A percentile compares a stretch with the other conserved stretches of the same genome.
Conservation (phyloP, 2,329 filamentous ascomycete genomes). For the Sphaerulina vaccinii region DNA sequence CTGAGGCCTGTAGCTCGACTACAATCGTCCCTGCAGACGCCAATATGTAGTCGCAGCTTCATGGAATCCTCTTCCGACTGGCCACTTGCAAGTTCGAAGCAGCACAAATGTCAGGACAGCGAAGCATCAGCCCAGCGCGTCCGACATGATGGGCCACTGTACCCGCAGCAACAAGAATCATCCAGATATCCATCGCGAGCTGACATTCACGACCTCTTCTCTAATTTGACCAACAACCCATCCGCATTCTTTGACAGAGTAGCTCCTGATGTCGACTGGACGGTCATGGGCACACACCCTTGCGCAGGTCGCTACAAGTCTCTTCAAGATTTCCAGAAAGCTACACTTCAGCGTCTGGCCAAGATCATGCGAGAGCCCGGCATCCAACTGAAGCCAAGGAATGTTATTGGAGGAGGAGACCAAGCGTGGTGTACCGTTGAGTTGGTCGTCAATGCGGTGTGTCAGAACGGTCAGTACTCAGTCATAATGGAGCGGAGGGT, state of each 20-base stretch:
- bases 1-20: not conserved
- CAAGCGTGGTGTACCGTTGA: slow-evolving; percentile 23
- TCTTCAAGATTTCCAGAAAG: slow-evolving; percentile 15
- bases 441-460: slow-evolving; percentile 18
- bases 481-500: not conserved
- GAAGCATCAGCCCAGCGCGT: not conserved
- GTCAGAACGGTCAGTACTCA: slow-evolving; percentile 16
- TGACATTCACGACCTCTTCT: slow-evolving; percentile 19
- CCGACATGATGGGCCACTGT: slow-evolving; percentile 7
- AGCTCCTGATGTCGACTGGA: slow-evolving; percentile 23
- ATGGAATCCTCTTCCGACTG: slow-evolving; percentile 5
- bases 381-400: slow-evolving; percentile 19
- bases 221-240: slow-evolving; percentile 13
- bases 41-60: not conserved
- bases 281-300: slow-evolving; percentile 25
- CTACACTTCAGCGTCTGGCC: slow-evolving; percentile 15
- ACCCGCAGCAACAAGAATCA: not conserved
- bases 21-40: not conserved
- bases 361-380: slow-evolving; percentile 20
- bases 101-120: not conserved
- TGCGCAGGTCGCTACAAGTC: slow-evolving; percentile 20
- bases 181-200: slow-evolving; percentile 4
- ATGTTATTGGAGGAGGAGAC: slow-evolving; percentile 24
- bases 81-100: slow-evolving; percentile 4
- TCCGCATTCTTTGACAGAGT: slow-evolving; percentile 18